Evolutionary conservation across 371 early-diverging fungal species (phyloP).

Genomic region (Rhizopus arrhizus): DNA sequence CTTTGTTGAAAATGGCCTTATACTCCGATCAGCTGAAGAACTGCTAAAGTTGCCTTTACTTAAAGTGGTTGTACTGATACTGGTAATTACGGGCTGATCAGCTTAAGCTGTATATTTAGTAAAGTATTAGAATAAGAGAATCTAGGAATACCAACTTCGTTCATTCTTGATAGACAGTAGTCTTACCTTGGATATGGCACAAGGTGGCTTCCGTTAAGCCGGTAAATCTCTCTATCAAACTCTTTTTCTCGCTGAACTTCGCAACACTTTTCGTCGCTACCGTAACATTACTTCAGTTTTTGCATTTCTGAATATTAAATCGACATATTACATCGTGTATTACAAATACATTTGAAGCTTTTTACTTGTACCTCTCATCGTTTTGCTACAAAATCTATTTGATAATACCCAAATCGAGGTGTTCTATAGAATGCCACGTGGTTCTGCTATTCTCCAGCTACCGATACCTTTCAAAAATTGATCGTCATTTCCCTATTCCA

Average conservation of each 20-base stretch:
- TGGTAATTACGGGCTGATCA: slow-evolving; percentile 18
- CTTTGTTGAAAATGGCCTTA: slow-evolving; percentile 25
- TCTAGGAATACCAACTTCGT: slow-evolving; percentile 15
- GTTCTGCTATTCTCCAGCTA: too few species aligned
- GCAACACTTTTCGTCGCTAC: too few species aligned
- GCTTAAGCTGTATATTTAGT: slow-evolving; percentile 16
- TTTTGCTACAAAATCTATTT: too few species aligned
- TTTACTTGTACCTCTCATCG: not conserved
- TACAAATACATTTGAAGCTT: slow-evolving; percentile 5
- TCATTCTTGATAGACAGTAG: not conserved
- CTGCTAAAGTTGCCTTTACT: slow-evolving; percentile 28
- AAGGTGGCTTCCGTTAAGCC: too few species aligned
- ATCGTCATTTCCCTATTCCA: too few species aligned
- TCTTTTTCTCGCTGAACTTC: too few species aligned
- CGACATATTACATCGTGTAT: slow-evolving; percentile 26
- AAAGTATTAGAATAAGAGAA: too few species aligned
- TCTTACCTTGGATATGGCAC: slow-evolving; percentile 18
- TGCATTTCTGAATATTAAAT: slow-evolving; percentile 25
- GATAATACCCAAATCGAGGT: too few species aligned
- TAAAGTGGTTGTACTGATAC: slow-evolving; percentile 15
- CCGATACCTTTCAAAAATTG: too few species aligned
- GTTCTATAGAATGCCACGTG: too few species aligned
- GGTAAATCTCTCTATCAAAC: too few species aligned
- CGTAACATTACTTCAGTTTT: slow-evolving; percentile 15
- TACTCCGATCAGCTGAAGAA: slow-evolving; percentile 21